A percentile compares a stretch with the other conserved stretches of the same genome.
Conservation (phyloP, 768 basidiomycete genomes). For the Boletellus ananas region DNA sequence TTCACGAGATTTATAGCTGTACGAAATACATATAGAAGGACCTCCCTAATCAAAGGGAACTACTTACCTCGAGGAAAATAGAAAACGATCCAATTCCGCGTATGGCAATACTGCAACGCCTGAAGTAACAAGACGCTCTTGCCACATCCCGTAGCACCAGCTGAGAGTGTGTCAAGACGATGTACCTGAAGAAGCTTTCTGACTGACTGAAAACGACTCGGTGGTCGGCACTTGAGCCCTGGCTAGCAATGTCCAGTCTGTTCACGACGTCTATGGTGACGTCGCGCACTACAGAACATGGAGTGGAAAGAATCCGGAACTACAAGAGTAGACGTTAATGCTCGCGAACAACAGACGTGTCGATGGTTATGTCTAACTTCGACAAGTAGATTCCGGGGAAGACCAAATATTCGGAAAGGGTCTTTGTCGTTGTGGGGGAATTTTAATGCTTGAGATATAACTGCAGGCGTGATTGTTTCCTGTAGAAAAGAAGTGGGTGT, state of each 20-base stretch:
- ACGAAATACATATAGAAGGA: background rate
- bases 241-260: slow-evolving; percentile 48
- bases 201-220: slow-evolving; percentile 65
- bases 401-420: slow-evolving; percentile 61
- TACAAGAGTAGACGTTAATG: slow-evolving; percentile 23
- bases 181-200: background rate
- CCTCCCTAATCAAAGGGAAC: background rate
- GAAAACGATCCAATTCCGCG: slow-evolving; percentile 73
- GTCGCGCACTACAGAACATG: slow-evolving; percentile 69
- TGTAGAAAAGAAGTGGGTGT: slow-evolving; percentile 3
- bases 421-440: slow-evolving; percentile 45
- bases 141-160: slow-evolving; percentile 71
- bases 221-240: slow-evolving; percentile 46
- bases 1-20: slow-evolving; percentile 62
- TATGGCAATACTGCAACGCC: slow-evolving; percentile 61
- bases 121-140: slow-evolving; percentile 81
- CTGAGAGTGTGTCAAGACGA: slow-evolving; percentile 33
- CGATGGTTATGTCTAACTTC: slow-evolving; percentile 51
- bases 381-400: slow-evolving; percentile 64
- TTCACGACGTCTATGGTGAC: slow-evolving; percentile 56
- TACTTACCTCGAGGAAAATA: slow-evolving; percentile 76
- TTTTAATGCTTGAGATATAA: slow-evolving; percentile 44
- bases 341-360: background rate
- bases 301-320: slow-evolving; percentile 67
- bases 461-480: slow-evolving; percentile 31